These are phyloP conservation scores for Isatis tinctoria DNA, from an alignment of 345 rosid species.

Conservation along the genomic window DNA sequence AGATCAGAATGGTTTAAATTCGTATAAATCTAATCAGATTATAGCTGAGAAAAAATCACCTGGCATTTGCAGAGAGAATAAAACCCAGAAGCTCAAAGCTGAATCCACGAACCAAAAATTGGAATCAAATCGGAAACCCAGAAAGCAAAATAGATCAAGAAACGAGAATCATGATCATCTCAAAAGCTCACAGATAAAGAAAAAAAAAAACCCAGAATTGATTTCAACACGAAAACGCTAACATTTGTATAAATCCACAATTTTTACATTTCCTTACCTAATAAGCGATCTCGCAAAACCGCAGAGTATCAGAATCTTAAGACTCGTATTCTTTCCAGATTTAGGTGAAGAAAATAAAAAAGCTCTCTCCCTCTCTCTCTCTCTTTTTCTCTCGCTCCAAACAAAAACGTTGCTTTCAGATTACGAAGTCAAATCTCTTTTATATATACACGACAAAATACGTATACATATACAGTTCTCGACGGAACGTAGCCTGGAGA, in stretches of 20 bases:
- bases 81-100: slow-evolving; percentile 25
- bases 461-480: slow-evolving; percentile 6
- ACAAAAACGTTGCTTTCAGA: slow-evolving; percentile 31
- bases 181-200: background rate
- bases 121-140: background rate
- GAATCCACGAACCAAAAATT: background rate
- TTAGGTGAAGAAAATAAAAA: slow-evolving; percentile 21
- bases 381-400: slow-evolving; percentile 1
- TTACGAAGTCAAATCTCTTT: slow-evolving; percentile 36
- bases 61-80: slow-evolving; percentile 44
- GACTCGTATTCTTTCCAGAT: slow-evolving; percentile 12
- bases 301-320: background rate
- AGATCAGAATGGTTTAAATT: background rate
- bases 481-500: slow-evolving; percentile 4
- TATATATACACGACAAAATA: background rate
- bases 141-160: slow-evolving; percentile 20
- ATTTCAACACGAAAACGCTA: background rate
- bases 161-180: slow-evolving; percentile 9
- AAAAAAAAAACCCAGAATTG: background rate
- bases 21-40: background rate
- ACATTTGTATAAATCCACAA: background rate
- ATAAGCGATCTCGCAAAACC: slow-evolving; percentile 22
- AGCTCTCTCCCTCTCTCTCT: background rate
- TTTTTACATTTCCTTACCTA: slow-evolving; percentile 1
- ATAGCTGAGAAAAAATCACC: slow-evolving; percentile 29